A percentile compares a stretch with the other conserved stretches of the same genome.
Evolutionary conservation across 768 basidiomycete species (phyloP).

Genomic region (Panaeolus cyanescens): DNA sequence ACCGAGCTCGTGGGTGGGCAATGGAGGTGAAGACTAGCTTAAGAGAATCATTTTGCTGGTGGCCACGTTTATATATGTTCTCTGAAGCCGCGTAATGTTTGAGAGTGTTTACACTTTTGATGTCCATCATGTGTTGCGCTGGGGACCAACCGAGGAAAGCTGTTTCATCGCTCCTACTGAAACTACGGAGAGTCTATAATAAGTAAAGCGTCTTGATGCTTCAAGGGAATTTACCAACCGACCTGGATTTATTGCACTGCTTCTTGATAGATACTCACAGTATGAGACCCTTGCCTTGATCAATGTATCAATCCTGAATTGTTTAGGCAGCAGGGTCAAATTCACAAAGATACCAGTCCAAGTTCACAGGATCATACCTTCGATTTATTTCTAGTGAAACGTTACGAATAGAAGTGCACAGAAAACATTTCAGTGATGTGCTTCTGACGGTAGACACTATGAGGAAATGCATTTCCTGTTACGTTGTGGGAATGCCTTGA

Average conservation of each 20-base stretch:
- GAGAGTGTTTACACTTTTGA: neutral
- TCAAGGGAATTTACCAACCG: neutral
- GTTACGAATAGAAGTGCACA: too few species aligned
- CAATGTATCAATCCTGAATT: too few species aligned
- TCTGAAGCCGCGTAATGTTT: neutral
- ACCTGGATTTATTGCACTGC: neutral
- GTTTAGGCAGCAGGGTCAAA: too few species aligned
- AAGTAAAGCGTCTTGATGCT: neutral
- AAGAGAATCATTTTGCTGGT: slow-evolving; percentile 3
- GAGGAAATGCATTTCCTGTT: too few species aligned
- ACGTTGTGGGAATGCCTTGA: too few species aligned
- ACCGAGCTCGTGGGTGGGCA: slow-evolving; percentile 31
- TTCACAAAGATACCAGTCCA: too few species aligned
- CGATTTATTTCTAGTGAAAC: too few species aligned
- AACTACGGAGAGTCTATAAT: neutral
- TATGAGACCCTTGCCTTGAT: too few species aligned
- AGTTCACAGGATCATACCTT: too few species aligned
- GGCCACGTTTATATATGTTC: slow-evolving; percentile 4
- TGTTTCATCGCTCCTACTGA: neutral
- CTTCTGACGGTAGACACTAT: too few species aligned
- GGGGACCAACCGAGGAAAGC: neutral
- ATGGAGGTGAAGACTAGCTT: slow-evolving; percentile 38
- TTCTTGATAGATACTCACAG: neutral
- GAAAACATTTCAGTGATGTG: too few species aligned
- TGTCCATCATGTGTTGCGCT: neutral